Conservation (phyloP, 805 yeast species). For the Yamadazyma olivae region DNA sequence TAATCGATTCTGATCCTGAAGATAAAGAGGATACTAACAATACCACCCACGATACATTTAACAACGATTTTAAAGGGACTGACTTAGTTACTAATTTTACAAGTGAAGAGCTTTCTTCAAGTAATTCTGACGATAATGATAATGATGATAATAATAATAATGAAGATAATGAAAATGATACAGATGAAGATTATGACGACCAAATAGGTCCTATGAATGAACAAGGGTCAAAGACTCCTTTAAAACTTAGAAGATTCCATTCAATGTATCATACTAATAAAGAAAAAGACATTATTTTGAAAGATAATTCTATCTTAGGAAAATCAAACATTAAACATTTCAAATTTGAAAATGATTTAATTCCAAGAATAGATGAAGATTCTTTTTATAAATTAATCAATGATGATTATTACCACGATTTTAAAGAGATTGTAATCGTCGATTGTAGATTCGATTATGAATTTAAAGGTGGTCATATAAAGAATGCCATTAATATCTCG, state of each 20-base stretch:
- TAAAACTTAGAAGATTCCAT: constrained; percentile 53
- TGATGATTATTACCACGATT: constrained; percentile 47
- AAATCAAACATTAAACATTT: constrained; percentile 27
- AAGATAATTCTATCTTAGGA: constrained; percentile 31
- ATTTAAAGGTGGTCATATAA: constrained; percentile 88
- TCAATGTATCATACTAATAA: constrained; percentile 61
- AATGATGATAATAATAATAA: background rate
- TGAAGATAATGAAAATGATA: constrained; percentile 1
- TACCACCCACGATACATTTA: constrained; percentile 1
- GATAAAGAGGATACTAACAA: constrained; percentile 13
- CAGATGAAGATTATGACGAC: background rate
- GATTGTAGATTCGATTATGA: constrained; percentile 96
- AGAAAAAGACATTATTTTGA: constrained; percentile 18
- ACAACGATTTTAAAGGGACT: constrained; percentile 1
- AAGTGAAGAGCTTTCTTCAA: background rate
- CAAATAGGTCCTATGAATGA: background rate
- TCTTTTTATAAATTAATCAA: constrained; percentile 57
- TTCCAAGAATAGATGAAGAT: constrained; percentile 63
- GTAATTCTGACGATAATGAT: background rate
- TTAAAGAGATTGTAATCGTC: constrained; percentile 57
- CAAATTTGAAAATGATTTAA: constrained; percentile 48
- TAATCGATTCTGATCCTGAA: constrained; percentile 10
- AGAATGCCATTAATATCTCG: constrained; percentile 74
- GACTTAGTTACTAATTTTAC: background rate
- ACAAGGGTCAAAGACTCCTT: constrained; percentile 1